These are phyloP conservation scores for Shiraia sp. DNA, from an alignment of 2,329 filamentous ascomycete species.

Conservation along the genomic window DNA sequence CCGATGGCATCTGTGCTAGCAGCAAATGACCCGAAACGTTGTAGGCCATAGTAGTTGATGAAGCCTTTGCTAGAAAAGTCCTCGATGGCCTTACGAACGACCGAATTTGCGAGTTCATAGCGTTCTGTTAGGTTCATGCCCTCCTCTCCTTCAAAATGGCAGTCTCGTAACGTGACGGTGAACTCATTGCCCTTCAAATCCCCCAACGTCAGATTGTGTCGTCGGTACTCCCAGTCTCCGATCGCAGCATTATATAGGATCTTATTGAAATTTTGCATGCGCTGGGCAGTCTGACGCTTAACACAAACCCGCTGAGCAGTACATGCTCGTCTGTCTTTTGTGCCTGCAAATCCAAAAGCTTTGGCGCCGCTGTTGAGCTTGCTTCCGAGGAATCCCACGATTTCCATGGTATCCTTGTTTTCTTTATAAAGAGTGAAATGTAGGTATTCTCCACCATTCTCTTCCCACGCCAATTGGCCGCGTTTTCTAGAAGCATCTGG, in stretches of 20 bases:
- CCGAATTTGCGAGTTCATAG: constrained; percentile 52
- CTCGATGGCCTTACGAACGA: constrained; percentile 64
- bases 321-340: constrained; percentile 85
- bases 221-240: constrained; percentile 80
- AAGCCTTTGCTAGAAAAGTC: constrained; percentile 77
- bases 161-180: constrained; percentile 86
- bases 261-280: constrained; percentile 66
- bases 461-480: constrained; percentile 59
- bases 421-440: constrained; percentile 96
- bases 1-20: constrained; percentile 86
- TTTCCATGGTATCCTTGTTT: constrained; percentile 96
- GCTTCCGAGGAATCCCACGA: constrained; percentile 74
- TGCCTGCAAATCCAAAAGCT: constrained; percentile 80
- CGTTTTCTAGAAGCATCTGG: constrained; percentile 25
- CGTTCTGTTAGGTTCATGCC: constrained; percentile 39
- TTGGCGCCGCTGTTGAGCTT: constrained; percentile 71
- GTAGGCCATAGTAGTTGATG: constrained; percentile 98
- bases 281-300: constrained; percentile 62
- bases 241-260: constrained; percentile 64
- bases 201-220: constrained; percentile 75
- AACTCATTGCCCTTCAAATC: constrained; percentile 91
- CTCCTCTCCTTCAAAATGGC: constrained; percentile 61
- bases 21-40: constrained; percentile 88
- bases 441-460: constrained; percentile 76
- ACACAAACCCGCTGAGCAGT: constrained; percentile 82